These are phyloP conservation scores for Penicillium antarcticum DNA, from an alignment of 495 filamentous ascomycete genomes.

Conservation along the genomic window DNA sequence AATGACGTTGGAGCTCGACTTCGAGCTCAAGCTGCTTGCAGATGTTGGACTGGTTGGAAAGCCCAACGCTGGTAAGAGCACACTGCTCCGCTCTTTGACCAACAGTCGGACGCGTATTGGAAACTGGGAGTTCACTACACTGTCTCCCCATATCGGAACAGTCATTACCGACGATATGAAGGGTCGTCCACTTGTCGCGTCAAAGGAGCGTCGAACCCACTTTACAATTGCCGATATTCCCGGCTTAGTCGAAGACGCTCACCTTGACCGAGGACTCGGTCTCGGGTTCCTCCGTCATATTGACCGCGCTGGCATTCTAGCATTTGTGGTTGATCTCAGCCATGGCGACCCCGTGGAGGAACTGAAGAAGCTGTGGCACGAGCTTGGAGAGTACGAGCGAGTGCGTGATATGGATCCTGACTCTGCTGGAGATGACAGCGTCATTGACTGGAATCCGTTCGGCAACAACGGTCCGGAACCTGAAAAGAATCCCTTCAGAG, in stretches of 20 bases:
- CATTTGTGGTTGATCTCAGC: conserved; percentile 88
- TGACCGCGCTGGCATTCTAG: conserved; percentile 86
- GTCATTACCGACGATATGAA: conserved; percentile 82
- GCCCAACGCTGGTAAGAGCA: conserved; percentile 95
- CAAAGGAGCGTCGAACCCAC: conserved; percentile 52
- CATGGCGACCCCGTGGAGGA: conserved; percentile 73
- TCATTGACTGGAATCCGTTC: conserved; percentile 27
- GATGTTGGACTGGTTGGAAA: conserved; percentile 93
- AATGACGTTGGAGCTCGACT: conserved; percentile 72
- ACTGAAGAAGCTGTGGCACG: conserved; percentile 79
- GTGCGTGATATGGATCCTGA: conserved; percentile 58
- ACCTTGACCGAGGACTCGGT: conserved; percentile 87
- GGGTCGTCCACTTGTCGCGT: conserved; percentile 58
- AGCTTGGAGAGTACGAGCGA: conserved; percentile 82
- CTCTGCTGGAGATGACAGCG: conserved; percentile 42
- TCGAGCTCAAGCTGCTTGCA: conserved; percentile 92
- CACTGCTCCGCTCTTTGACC: conserved; percentile 80
- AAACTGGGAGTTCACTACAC: conserved; percentile 94
- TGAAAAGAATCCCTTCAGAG: conserved; percentile 3
- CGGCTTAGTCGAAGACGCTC: conserved; percentile 83
- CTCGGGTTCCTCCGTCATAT: conserved; percentile 91
- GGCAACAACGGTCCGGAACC: conserved; percentile 20
- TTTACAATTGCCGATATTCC: conserved; percentile 97
- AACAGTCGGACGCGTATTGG: conserved; percentile 85
- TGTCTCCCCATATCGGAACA: conserved; percentile 91